Conservation (phyloP, 2,329 filamentous ascomycete genomes). For the Colletotrichum sp. region DNA sequence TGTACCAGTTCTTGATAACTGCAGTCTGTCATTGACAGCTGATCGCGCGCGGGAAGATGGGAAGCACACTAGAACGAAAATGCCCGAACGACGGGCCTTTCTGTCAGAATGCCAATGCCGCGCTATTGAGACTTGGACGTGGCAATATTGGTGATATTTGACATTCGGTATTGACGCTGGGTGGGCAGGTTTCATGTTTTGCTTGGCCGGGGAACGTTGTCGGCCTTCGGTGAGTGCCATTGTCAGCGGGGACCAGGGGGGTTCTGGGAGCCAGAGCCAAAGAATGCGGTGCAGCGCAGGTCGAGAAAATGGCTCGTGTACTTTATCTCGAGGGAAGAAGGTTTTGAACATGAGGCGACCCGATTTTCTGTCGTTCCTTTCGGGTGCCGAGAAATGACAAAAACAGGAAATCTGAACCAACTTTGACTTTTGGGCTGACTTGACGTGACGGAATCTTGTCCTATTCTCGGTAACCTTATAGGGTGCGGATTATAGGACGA, state of each 20-base stretch:
- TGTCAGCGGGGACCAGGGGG: neutral
- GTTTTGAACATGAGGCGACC: neutral
- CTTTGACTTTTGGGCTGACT: neutral
- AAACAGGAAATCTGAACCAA: neutral
- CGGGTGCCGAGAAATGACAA: neutral
- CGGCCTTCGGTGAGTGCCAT: neutral
- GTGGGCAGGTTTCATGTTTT: conserved; percentile 8
- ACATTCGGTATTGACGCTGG: neutral
- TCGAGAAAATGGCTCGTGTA: neutral
- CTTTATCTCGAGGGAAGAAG: neutral
- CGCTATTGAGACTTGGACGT: neutral
- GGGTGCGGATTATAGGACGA: neutral
- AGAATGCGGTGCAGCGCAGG: neutral
- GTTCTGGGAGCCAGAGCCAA: neutral
- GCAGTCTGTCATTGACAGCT: neutral
- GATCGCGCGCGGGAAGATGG: neutral
- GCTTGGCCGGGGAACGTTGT: neutral
- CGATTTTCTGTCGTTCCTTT: neutral
- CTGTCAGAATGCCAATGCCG: neutral
- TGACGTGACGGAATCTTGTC: neutral
- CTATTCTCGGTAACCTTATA: neutral
- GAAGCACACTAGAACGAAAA: neutral
- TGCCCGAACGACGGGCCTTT: neutral
- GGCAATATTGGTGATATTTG: conserved; percentile 2
- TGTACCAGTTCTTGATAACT: neutral